Base-by-base conservation (phyloP, 257 asterid genomes). In the Jacaranda mimosifolia region DNA sequence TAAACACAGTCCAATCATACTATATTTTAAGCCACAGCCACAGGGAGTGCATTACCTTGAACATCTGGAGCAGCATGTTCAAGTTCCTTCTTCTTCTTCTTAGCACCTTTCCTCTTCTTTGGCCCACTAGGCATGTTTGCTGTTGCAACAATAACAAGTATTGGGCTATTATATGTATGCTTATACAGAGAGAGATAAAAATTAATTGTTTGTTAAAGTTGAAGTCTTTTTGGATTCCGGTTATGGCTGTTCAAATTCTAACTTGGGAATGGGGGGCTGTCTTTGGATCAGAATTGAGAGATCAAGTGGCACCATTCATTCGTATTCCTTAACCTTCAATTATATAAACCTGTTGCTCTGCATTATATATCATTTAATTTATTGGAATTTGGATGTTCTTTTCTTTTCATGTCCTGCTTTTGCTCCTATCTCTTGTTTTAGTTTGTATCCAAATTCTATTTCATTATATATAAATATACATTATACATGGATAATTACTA, bases 51-150 rank as follows among this genome's bases (percentile, higher is more conserved):
- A 26, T 53, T 53, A 53, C 26, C 21, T 53, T 4, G 18, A 49
- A 15, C 9, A 53, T 17, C 32, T 4, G 26, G 26, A 5, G 21
- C 26, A 53, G 21, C n/a, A 15, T 53, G 26, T 53, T 53, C 3
- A 53, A 53, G 60, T 53, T n/a, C 60, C 60, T 53, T 53, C 60
- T 53, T 53, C 60, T 53, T 53, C 60, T 53, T 53, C 60, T 53
- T 53, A 15, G 60, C 60, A 53, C 26, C 21, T 53, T 53, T 53
- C 26, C 60, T n/a, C 21, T 53, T 53, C 60, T 53, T 53, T 6
- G 60, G 32, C 26, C 60, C 60, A 15, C 17, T 10, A 4, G 60
- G 60, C 60, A 53, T 53, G 6, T 7, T 53, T 53, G 60, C 60
- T 53, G 56, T 49, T 49, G 56, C 15, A 14, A 49, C 6, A 11